Evolutionary conservation across 768 basidiomycete genomes (phyloP).

Genomic region (Lactarius deliciosus): DNA sequence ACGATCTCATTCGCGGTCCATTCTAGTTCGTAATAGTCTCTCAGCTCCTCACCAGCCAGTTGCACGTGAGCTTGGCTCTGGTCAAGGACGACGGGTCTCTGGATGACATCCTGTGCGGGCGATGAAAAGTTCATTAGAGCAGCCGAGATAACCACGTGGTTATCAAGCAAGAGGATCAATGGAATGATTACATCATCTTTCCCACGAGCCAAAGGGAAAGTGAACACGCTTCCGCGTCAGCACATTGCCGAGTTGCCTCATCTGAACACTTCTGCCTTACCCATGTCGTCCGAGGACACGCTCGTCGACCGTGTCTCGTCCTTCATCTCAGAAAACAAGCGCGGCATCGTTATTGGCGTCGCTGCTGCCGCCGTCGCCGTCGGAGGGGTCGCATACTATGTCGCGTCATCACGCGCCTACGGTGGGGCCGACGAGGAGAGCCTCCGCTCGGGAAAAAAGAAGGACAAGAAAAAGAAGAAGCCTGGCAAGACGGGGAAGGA

Average conservation of each 20-base stretch:
- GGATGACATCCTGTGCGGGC: constrained; percentile 64
- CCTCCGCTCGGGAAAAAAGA: constrained; percentile 42
- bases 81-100: constrained; percentile 50
- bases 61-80: constrained; percentile 38
- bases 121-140: constrained; percentile 45
- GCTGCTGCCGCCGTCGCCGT: constrained; percentile 70
- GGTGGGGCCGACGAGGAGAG: constrained; percentile 32
- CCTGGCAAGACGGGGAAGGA: constrained; percentile 50
- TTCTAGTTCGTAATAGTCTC: constrained; percentile 73
- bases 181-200: constrained; percentile 13
- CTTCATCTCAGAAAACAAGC: constrained; percentile 77
- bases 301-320: constrained; percentile 63
- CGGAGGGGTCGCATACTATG: constrained; percentile 76
- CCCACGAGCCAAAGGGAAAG: constrained; percentile 2
- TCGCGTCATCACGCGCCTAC: constrained; percentile 50
- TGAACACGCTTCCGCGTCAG: neutral
- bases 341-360: constrained; percentile 67
- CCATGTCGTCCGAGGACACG: constrained; percentile 37
- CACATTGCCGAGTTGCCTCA: neutral
- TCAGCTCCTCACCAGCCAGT: constrained; percentile 44
- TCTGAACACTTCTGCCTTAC: neutral
- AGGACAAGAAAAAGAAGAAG: constrained; percentile 53
- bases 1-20: constrained; percentile 62
- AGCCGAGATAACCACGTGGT: constrained; percentile 18
- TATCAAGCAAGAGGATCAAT: neutral